Evolutionary conservation across 495 filamentous ascomycete species (phyloP).

Genomic region (Cercophora newfieldiana): DNA sequence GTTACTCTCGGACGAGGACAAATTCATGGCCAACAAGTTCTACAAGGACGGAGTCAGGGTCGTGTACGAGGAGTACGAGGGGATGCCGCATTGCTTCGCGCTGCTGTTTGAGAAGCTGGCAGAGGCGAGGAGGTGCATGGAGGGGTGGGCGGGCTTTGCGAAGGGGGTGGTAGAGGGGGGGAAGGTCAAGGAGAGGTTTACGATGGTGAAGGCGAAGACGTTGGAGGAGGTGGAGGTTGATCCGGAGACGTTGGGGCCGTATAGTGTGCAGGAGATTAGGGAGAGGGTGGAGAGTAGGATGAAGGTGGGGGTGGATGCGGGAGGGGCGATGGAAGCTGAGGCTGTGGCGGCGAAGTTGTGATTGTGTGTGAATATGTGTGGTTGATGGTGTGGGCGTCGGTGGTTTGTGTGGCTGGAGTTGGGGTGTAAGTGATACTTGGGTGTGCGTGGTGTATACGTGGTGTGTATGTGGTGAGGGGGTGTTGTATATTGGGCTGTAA

Average conservation of each 20-base stretch:
- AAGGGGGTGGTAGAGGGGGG: constrained; percentile 35
- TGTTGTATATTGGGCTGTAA: too few relatives aligned
- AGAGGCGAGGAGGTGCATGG: constrained; percentile 53
- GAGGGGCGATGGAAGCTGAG: neutral
- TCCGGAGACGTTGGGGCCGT: constrained; percentile 47
- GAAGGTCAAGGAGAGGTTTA: constrained; percentile 46
- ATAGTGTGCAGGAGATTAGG: constrained; percentile 58
- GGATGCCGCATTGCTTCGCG: constrained; percentile 87
- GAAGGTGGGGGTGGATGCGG: constrained; percentile 18
- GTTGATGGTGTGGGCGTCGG: neutral
- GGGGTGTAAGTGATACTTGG: too few relatives aligned
- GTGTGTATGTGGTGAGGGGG: too few relatives aligned
- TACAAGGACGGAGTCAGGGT: constrained; percentile 63
- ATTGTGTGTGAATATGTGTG: neutral
- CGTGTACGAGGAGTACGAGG: constrained; percentile 73
- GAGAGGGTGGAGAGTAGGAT: constrained; percentile 48
- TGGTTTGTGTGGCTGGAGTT: neutral
- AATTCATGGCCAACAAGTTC: constrained; percentile 60
- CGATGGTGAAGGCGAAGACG: constrained; percentile 58
- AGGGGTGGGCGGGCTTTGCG: constrained; percentile 60
- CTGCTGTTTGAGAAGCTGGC: constrained; percentile 57
- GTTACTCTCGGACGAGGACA: constrained; percentile 70
- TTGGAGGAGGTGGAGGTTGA: constrained; percentile 53
- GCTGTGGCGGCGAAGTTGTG: constrained; percentile 52
- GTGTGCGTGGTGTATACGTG: too few relatives aligned